Conservation (phyloP, 495 filamentous ascomycete genomes). For the Pseudevernia furfuracea region DNA sequence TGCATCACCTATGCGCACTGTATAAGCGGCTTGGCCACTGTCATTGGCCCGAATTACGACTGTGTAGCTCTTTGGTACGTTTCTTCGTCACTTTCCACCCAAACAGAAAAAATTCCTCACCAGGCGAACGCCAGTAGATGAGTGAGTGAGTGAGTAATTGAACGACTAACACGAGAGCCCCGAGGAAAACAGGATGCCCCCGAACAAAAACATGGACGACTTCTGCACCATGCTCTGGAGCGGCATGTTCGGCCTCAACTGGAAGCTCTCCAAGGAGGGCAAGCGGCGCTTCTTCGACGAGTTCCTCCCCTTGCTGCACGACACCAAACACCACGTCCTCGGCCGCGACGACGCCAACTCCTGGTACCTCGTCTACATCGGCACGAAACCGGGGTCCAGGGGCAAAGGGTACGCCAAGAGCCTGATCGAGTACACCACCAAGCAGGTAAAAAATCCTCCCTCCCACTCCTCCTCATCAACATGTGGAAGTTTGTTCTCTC, state of each 20-base stretch:
- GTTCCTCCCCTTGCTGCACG: constrained; percentile 66
- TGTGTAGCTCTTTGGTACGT: constrained; percentile 71
- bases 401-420: constrained; percentile 62
- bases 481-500: no score
- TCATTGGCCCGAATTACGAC: constrained; percentile 65
- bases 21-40: constrained; percentile 61
- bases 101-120: no score
- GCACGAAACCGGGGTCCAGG: constrained; percentile 56
- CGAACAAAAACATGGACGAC: constrained; percentile 64
- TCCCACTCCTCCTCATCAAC: neutral
- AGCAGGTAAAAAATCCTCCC: constrained; percentile 38
- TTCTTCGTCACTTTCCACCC: neutral
- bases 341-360: constrained; percentile 53
- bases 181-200: constrained; percentile 59
- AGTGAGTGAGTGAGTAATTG: neutral
- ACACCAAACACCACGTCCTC: constrained; percentile 59
- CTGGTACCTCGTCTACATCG: constrained; percentile 74
- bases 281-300: constrained; percentile 65
- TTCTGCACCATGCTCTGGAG: constrained; percentile 59
- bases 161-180: neutral
- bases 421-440: constrained; percentile 58
- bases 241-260: constrained; percentile 68
- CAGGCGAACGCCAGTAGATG: no score
- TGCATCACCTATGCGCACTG: constrained; percentile 66
- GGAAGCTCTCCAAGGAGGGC: constrained; percentile 53